phyloP scores from a whole-genome alignment of 768 basidiomycete species.

The Trametopsis cervina region DNA sequence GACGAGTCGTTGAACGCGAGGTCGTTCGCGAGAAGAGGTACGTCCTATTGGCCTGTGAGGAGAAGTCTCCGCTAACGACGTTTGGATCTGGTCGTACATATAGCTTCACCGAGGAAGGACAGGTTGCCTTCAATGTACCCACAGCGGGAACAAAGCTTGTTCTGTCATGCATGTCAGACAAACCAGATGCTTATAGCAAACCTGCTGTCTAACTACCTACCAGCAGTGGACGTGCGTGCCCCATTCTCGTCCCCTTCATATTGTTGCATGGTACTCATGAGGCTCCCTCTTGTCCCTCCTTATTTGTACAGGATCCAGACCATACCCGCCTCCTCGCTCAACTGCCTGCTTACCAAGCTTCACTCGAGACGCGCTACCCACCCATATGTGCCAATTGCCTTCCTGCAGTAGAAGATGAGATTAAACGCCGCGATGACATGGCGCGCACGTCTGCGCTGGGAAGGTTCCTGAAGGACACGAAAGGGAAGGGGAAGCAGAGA shows the following conservation, averaged over 20 bases:
- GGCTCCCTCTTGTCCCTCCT: too few species aligned
- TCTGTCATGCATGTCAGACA: constrained; percentile 87
- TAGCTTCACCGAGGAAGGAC: constrained; percentile 66
- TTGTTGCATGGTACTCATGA: too few species aligned
- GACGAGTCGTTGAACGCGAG: constrained; percentile 62
- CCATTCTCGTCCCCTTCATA: constrained; percentile 2
- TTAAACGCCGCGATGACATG: constrained; percentile 73
- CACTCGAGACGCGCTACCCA: constrained; percentile 78
- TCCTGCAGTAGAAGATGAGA: constrained; percentile 77
- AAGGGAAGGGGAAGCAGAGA: constrained; percentile 54
- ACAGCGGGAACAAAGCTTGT: constrained; percentile 39
- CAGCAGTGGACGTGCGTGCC: constrained; percentile 59
- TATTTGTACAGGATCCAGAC: constrained; percentile 55
- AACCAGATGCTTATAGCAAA: constrained; percentile 87
- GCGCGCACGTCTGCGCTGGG: constrained; percentile 74
- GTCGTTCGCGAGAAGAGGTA: constrained; percentile 72
- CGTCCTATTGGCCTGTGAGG: constrained; percentile 13
- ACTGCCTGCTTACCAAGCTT: constrained; percentile 66
- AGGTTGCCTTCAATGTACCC: constrained; percentile 54
- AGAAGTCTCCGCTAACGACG: neutral
- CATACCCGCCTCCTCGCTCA: constrained; percentile 55
- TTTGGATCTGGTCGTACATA: neutral
- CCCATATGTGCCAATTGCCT: constrained; percentile 75
- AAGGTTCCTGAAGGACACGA: constrained; percentile 58
- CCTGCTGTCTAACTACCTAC: constrained; percentile 85